Evolutionary conservation across 768 basidiomycete genomes (phyloP).

Genomic region (Lactifluus pinguis): DNA sequence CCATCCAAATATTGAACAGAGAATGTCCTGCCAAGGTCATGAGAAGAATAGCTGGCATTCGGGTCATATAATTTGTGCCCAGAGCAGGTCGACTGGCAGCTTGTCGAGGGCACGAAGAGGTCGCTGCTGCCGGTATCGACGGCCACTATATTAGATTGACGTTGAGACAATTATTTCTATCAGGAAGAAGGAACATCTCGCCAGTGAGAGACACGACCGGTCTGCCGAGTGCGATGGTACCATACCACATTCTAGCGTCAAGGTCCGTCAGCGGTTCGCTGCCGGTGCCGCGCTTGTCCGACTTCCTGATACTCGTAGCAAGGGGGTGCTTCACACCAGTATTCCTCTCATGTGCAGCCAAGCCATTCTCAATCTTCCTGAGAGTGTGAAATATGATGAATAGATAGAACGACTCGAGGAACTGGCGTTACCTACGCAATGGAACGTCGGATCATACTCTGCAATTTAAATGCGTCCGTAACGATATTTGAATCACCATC

Average conservation of each 20-base stretch:
- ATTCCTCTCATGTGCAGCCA: constrained; percentile 9
- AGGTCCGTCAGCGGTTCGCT: constrained; percentile 4
- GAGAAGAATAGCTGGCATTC: constrained; percentile 16
- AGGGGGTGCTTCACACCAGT: constrained; percentile 12
- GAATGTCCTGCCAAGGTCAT: constrained; percentile 24
- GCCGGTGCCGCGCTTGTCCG: background rate
- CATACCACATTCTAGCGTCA: constrained; percentile 11
- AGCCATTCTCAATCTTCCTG: constrained; percentile 15
- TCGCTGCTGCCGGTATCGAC: constrained; percentile 32
- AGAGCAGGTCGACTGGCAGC: constrained; percentile 26
- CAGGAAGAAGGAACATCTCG: background rate
- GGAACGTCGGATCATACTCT: background rate
- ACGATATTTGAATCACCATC: background rate
- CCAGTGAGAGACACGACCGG: constrained; percentile 14
- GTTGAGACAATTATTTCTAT: background rate
- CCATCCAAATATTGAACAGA: constrained; percentile 32
- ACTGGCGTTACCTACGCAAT: background rate
- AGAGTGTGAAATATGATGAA: background rate
- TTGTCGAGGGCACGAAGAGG: constrained; percentile 28
- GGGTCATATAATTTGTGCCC: constrained; percentile 3
- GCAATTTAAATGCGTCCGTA: background rate
- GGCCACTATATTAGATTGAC: constrained; percentile 24
- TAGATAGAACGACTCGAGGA: background rate
- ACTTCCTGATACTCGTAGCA: background rate
- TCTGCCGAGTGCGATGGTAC: constrained; percentile 17